Percentiles rank a stretch among this genome's conserved stretches.
Evolutionary conservation across 768 basidiomycete genomes (phyloP).

Genomic region (Russula ochroleuca): DNA sequence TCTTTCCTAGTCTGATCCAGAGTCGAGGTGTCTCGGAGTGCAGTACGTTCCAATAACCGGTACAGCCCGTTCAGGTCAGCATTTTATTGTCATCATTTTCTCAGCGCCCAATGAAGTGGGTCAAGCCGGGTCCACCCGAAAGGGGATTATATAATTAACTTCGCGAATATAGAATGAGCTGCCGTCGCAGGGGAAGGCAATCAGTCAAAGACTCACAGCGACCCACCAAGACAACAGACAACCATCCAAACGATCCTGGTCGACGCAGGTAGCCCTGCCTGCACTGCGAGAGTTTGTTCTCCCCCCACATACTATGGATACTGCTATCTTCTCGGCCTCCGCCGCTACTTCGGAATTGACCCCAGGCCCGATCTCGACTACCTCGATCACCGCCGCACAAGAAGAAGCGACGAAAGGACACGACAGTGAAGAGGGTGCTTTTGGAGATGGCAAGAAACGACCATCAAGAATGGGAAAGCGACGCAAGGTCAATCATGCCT

Average conservation of each 20-base stretch:
- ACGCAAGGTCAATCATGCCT: slow-evolving; percentile 89
- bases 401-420: not conserved
- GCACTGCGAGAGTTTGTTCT: not conserved
- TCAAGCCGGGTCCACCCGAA: not conserved
- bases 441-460: slow-evolving; percentile 38
- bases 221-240: not conserved
- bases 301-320: not conserved
- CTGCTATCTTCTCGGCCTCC: slow-evolving; percentile 1
- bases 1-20: no score
- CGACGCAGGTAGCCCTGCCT: not conserved
- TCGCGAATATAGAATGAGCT: not conserved
- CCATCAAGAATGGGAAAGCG: slow-evolving; percentile 50
- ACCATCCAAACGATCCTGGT: not conserved
- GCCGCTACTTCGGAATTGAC: slow-evolving; percentile 10
- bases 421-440: slow-evolving; percentile 34
- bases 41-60: not conserved
- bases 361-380: slow-evolving; percentile 1
- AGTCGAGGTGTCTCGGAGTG: no score
- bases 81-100: not conserved
- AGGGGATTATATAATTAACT: not conserved
- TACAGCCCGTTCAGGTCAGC: not conserved
- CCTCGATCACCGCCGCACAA: slow-evolving; percentile 2
- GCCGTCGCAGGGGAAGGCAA: not conserved
- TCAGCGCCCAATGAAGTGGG: no score
- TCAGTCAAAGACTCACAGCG: not conserved